Evolutionary conservation across 2,329 filamentous ascomycete genomes (phyloP).

Genomic region (Fusarium sacchari): DNA sequence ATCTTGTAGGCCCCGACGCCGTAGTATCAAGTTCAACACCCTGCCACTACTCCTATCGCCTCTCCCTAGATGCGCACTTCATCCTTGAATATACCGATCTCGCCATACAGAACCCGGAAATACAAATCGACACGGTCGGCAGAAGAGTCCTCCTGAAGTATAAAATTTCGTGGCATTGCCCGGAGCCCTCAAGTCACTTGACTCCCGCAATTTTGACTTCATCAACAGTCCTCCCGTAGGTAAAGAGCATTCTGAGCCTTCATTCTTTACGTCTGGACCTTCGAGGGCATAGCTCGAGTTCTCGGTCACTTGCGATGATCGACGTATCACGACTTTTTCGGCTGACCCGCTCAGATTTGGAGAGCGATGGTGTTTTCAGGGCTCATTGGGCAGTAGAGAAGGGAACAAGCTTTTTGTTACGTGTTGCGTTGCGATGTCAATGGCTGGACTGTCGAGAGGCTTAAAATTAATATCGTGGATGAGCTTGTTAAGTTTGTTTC

Average conservation of each 20-base stretch:
- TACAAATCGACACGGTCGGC: conserved; percentile 48
- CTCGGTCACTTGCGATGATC: neutral
- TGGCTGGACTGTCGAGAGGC: fast-evolving
- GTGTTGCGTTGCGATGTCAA: fast-evolving
- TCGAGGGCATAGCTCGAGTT: neutral
- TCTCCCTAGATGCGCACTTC: conserved; percentile 42
- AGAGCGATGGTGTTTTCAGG: neutral
- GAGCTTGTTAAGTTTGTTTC: neutral
- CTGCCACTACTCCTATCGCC: conserved; percentile 13
- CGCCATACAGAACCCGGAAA: conserved; percentile 20
- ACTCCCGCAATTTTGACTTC: conserved; percentile 23
- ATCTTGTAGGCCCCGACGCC: conserved; percentile 43
- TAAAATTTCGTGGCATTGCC: conserved; percentile 43
- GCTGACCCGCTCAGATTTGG: conserved; percentile 4
- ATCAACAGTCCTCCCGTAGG: neutral
- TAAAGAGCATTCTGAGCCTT: neutral
- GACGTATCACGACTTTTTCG: conserved; percentile 3
- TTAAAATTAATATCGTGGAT: neutral
- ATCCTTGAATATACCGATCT: conserved; percentile 32
- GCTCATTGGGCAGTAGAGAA: conserved; percentile 9
- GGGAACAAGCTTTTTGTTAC: conserved; percentile 12
- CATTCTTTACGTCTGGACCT: conserved; percentile 12
- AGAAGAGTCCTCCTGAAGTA: conserved; percentile 41
- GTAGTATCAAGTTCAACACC: conserved; percentile 44
- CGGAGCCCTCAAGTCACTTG: conserved; percentile 37